A percentile compares a stretch with the other conserved stretches of the same genome.
Conservation (phyloP, 2,329 filamentous ascomycete genomes). For the Cercospora citrullina region DNA sequence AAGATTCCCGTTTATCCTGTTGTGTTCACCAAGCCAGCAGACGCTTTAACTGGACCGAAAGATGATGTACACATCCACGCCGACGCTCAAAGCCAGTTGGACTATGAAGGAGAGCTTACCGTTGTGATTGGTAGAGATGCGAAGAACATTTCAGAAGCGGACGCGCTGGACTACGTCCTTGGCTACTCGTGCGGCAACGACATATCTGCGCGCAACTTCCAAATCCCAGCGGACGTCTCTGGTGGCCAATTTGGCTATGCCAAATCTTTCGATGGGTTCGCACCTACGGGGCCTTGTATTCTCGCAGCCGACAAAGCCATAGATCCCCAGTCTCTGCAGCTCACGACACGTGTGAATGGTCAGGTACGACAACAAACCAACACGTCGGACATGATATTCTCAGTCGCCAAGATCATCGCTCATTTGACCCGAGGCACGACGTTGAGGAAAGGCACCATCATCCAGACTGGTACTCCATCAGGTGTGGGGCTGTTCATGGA, state of each 20-base stretch:
- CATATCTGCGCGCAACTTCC: conserved; percentile 52
- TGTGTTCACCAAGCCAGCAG: conserved; percentile 13
- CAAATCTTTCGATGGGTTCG: conserved; percentile 59
- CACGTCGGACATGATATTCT: conserved; percentile 40
- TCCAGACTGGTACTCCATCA: conserved; percentile 51
- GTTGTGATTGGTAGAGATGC: conserved; percentile 19
- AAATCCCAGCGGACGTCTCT: conserved; percentile 51
- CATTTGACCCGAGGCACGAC: conserved; percentile 43
- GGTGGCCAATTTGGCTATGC: conserved; percentile 59
- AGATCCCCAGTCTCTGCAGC: conserved; percentile 18
- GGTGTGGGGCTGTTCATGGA: conserved; percentile 38
- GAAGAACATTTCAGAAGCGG: conserved; percentile 47
- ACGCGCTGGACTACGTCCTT: conserved; percentile 53
- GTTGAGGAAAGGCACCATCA: conserved; percentile 40
- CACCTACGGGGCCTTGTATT: conserved; percentile 54
- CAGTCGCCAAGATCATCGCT: conserved; percentile 14
- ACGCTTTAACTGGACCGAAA: conserved; percentile 16
- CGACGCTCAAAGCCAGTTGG: conserved; percentile 13
- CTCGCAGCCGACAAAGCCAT: conserved; percentile 44
- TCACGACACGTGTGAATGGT: conserved; percentile 53
- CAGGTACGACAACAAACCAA: conserved; percentile 40
- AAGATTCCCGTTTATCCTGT: too few species aligned
- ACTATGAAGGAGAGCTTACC: conserved; percentile 17
- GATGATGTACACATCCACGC: conserved; percentile 18
- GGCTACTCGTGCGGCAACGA: conserved; percentile 59